Evolutionary conservation across 148 eudicot species (phyloP), one percentile per base, ranked within the genome.

Genomic region (Polygonum maritimum): DNA sequence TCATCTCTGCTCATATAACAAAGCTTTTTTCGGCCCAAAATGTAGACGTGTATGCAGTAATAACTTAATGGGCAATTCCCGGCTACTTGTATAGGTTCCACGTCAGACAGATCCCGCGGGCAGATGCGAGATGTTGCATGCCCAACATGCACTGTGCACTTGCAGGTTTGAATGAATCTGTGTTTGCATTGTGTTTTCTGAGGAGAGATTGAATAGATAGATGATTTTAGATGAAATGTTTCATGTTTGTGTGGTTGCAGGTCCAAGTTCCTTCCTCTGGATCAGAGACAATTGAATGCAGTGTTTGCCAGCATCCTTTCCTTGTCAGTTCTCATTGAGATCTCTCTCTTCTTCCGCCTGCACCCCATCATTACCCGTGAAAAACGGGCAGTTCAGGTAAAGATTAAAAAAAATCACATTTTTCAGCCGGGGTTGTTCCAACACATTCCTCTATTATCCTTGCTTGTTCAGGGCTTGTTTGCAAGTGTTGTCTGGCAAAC

Each of bases 141-240:
- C 79, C 98, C 98, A 52, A 94, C 93, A 71, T 94, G 98, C 81
- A 94, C 98, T 26, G 93, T 92, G 58, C 97, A 94, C 80, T 81
- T 94, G 78, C 96, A 94, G 98, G 98, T 94, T 63, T 51, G n/a
- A 51, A 51, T 14, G n/a, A 51, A 51, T 51, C n/a, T 51, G 55
- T 51, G n/a, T 51, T 51, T 13, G 55, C 6, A 51, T 51, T 51
- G 10, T 14, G 55, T 51, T 51, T 44, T 44, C 47, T 44, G 2
- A 6, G 47, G 70, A 36, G 38, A 3, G 70, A 7, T 6, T 44
- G 51, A 9, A 9, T 72, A 38, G 18, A 19, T 26, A 26, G 54
- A 45, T 48, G 54, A 10, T 39, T 22, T 8, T 44, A 39, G 47
- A n/a, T 45, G 5, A 39, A 51, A 44, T 14, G 26, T 7, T 16